Evolutionary conservation across 345 rosid genomes (phyloP), one percentile per base, ranked within the genome.

Genomic region (Dipteronia sinensis): DNA sequence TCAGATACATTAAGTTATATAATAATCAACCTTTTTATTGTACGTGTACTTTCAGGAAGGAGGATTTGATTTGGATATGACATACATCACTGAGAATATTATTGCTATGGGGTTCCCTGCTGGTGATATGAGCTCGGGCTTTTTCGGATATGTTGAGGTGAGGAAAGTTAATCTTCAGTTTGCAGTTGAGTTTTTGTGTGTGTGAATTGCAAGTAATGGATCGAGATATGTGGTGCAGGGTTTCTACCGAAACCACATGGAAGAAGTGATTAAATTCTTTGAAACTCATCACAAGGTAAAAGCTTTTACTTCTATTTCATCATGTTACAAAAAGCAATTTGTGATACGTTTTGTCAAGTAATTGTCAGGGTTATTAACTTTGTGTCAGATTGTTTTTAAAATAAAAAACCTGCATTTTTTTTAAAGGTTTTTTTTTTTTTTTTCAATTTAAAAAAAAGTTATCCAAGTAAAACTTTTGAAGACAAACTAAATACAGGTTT

Each of bases 91-190:
- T 8, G 97, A 93, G 87, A 93, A 93, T 76, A 86, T 93, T 29
- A 91, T 91, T 82, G 97, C 97, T 31, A 93, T 93, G 97, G 97
- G 97, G n/a, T 93, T 93, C 79, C 97, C 97, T 85, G 97, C 97
- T 82, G 97, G 97, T 80, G 95, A 91, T 82, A 85, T 90, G 96
- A 93, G 97, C 79, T 93, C 97, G 77, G 97, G 97, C 27, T 87
- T 93, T 85, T 93, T 93, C 55, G 93, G 97, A 58, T 93, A 89
- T 85, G 90, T 93, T 27, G 97, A 93, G 90, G 97, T 91, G 70
- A 81, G 84, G 84, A 69, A 58, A 16, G 23, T 68, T 42, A 58
- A 76, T 73, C 70, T 66, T 49, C 80, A 17, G 65, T 73, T 38
- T 15, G 63, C 22, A 3, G 20, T 81, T 69, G 19, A 31, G 77